phyloP scores from a whole-genome alignment of 306 rosid genomes.

The Rosa lucieae region DNA sequence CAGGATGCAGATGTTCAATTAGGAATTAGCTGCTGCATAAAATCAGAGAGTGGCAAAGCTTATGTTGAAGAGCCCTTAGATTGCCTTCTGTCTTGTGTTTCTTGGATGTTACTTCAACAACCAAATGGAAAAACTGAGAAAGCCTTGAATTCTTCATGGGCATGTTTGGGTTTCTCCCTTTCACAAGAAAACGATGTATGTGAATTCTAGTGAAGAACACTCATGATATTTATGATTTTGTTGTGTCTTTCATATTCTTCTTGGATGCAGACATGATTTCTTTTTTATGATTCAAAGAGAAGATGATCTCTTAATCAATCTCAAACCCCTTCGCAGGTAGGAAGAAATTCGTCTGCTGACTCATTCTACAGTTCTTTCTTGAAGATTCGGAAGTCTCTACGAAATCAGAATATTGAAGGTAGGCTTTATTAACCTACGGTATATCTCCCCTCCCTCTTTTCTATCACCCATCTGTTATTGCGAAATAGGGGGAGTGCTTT shows the following conservation, averaged over 20 bases:
- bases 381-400: conserved; percentile 33
- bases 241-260: neutral
- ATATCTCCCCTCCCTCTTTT: neutral
- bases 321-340: conserved; percentile 27
- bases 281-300: neutral
- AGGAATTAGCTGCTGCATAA: conserved; percentile 31
- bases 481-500: neutral
- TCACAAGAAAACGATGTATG: conserved; percentile 47
- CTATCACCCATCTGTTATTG: neutral
- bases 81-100: conserved; percentile 37
- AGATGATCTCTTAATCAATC: neutral
- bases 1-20: conserved; percentile 32
- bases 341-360: conserved; percentile 34
- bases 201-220: neutral
- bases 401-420: conserved; percentile 34
- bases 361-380: conserved; percentile 25
- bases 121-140: conserved; percentile 28
- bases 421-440: neutral
- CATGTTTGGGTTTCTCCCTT: conserved; percentile 43
- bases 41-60: conserved; percentile 35
- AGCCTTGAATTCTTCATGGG: conserved; percentile 35
- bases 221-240: neutral
- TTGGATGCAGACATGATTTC: neutral
- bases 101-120: conserved; percentile 44
- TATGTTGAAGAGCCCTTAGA: conserved; percentile 37